A percentile compares a stretch with the other conserved stretches of the same genome.
phyloP scores from a whole-genome alignment of 2,329 filamentous ascomycete genomes.

The Paraconiothyrium sp. region DNA sequence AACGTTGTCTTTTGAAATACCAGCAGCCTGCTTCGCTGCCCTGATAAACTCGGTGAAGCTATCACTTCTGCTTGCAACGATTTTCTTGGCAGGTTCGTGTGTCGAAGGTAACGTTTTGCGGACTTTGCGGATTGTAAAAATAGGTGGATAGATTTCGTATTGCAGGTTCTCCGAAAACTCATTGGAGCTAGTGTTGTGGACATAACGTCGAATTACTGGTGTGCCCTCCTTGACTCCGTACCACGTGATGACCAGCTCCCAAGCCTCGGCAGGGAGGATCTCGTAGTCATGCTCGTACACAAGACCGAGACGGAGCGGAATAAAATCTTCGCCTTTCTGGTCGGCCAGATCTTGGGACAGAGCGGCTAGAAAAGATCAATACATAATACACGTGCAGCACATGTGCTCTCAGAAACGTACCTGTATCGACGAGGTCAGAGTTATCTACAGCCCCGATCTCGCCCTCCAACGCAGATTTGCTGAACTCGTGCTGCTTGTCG shows the following conservation, averaged over 20 bases:
- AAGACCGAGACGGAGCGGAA: constrained; percentile 76
- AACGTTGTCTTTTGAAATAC: constrained; percentile 77
- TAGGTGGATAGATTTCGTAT: constrained; percentile 84
- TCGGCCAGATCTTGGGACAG: constrained; percentile 40
- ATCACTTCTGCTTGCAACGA: constrained; percentile 76
- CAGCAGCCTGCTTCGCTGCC: constrained; percentile 73
- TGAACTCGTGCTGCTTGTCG: constrained; percentile 58
- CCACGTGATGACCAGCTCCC: constrained; percentile 82
- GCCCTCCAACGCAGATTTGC: constrained; percentile 68
- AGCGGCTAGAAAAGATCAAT: constrained; percentile 20
- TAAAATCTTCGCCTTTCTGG: constrained; percentile 64
- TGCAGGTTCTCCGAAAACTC: constrained; percentile 70
- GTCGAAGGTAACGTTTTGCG: constrained; percentile 68
- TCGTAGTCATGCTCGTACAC: constrained; percentile 75
- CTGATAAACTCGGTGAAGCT: constrained; percentile 79
- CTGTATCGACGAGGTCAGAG: constrained; percentile 68
- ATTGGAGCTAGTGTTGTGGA: constrained; percentile 76
- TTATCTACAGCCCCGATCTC: constrained; percentile 87
- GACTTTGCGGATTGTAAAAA: constrained; percentile 86
- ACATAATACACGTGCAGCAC: neutral
- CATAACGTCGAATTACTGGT: constrained; percentile 76
- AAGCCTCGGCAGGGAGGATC: constrained; percentile 80
- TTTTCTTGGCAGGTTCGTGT: constrained; percentile 70
- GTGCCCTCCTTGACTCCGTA: constrained; percentile 79
- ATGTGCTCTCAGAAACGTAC: constrained; percentile 16